Evolutionary conservation across 2,329 filamentous ascomycete species (phyloP), one percentile per base, ranked within the genome.

Genomic region (Epichloe glyceriae): DNA sequence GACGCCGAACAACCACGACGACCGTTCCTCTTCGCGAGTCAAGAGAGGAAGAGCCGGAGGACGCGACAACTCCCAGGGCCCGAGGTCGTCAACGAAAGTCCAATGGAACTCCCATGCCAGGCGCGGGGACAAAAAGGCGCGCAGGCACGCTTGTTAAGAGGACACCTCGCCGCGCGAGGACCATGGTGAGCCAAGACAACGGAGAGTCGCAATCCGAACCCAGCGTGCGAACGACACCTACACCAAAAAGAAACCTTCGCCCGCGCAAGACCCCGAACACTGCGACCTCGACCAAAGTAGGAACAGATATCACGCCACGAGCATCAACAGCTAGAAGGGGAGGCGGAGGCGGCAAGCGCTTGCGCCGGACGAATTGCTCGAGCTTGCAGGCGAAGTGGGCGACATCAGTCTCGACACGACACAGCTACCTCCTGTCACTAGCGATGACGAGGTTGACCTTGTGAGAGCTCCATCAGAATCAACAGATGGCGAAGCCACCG

Each of bases 51-150:
- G 50, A 47, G 2, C 60, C 56, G 17, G 66, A 64, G 41, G 62
- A 61, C 49, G 57, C 58, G 38, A 55, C 60, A 41, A 70, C 71
- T 3, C 73, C 73, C 5, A 68, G 63, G 57, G 63, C 65, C 47
- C 68, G 72, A 50, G 71, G 72, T 5, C 69, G 74, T 14, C 73
- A 72, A 34, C 71, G 73, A 44, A 73, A 70, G 50, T 70, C 70
- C 30, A 75, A 76, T 51, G 75, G 72, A 5, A 80, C 76, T 3
- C 77, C 77, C 2, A 67, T 72, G 54, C 72, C 74, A 1, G 63
- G 60, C 45, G 62, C 65, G 15, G 61, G 64, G 12, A 67, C 62
- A 3, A 75, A 71, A 55, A 73, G 73, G 57, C 69, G 70, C 52
- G 68, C 72, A 7, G 70, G 64, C 11, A 75, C 74, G 2, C 74